Evolutionary conservation across 106 monocot species (phyloP).

Genomic region (Phalaenopsis aphrodite): DNA sequence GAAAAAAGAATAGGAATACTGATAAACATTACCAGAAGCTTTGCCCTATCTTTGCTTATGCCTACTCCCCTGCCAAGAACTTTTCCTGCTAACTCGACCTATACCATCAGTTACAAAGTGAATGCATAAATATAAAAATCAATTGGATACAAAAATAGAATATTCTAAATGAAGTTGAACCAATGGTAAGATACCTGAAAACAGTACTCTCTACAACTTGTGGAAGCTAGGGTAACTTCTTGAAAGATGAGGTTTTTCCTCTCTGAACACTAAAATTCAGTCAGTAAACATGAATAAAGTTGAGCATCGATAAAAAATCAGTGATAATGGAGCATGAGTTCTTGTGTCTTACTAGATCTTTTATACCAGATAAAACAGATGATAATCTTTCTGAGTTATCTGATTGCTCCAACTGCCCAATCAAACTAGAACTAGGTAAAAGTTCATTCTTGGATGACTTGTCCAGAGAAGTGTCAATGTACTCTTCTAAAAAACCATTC

Average conservation of each 20-base stretch:
- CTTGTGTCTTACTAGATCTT: constrained; percentile 3
- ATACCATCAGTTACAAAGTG: background rate
- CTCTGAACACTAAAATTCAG: constrained; percentile 3
- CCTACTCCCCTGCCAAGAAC: constrained; percentile 6
- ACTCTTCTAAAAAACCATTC: constrained; percentile 11
- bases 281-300: background rate
- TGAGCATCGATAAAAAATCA: background rate
- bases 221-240: constrained; percentile 4
- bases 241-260: constrained; percentile 4
- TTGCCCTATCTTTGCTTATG: constrained; percentile 7
- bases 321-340: background rate
- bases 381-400: constrained; percentile 6
- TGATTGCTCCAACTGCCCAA: constrained; percentile 4
- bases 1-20: background rate
- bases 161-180: constrained; percentile 1
- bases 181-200: background rate
- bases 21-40: constrained; percentile 4
- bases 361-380: constrained; percentile 5
- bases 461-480: background rate
- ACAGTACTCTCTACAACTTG: background rate
- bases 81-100: constrained; percentile 8
- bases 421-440: constrained; percentile 3
- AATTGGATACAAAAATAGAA: background rate
- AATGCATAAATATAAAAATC: constrained; percentile 1
- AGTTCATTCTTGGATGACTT: constrained; percentile 1